phyloP scores from a whole-genome alignment of 345 rosid genomes.

The Lepidium didymum region DNA sequence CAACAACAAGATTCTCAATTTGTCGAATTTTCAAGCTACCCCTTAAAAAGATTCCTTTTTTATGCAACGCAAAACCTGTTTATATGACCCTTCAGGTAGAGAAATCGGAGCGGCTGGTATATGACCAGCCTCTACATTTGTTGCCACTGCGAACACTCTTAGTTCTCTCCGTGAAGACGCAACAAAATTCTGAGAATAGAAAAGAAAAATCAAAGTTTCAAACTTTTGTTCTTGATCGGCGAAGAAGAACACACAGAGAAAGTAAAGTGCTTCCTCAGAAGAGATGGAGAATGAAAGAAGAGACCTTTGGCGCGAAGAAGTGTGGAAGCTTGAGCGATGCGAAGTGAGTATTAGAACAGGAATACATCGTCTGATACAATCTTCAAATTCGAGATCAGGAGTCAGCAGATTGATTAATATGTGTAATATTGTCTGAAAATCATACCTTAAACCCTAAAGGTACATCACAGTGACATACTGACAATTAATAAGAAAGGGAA shows the following conservation, averaged over 20 bases:
- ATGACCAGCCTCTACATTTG: constrained; percentile 36
- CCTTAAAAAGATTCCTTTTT: background rate
- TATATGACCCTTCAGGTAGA: constrained; percentile 81
- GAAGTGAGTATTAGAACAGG: constrained; percentile 28
- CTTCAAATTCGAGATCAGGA: constrained; percentile 1
- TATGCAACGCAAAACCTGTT: constrained; percentile 39
- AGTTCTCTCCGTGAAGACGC: constrained; percentile 32
- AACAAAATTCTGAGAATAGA: background rate
- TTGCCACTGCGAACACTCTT: constrained; percentile 29
- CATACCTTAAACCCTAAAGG: constrained; percentile 17
- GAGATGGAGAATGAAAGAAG: background rate
- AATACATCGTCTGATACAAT: constrained; percentile 20
- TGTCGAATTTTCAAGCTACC: background rate
- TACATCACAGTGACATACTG: background rate
- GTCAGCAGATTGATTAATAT: background rate
- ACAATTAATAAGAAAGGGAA: background rate
- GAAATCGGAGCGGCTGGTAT: constrained; percentile 83
- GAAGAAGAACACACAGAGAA: background rate
- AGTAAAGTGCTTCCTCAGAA: background rate
- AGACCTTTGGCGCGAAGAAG: constrained; percentile 35
- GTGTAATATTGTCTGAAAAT: constrained; percentile 1
- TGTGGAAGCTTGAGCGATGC: constrained; percentile 31
- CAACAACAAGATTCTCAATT: background rate
- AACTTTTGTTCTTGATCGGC: background rate
- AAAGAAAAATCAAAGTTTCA: background rate